These are phyloP conservation scores for Fusarium decemcellulare DNA, from an alignment of 2,329 filamentous ascomycete genomes.

Conservation along the genomic window DNA sequence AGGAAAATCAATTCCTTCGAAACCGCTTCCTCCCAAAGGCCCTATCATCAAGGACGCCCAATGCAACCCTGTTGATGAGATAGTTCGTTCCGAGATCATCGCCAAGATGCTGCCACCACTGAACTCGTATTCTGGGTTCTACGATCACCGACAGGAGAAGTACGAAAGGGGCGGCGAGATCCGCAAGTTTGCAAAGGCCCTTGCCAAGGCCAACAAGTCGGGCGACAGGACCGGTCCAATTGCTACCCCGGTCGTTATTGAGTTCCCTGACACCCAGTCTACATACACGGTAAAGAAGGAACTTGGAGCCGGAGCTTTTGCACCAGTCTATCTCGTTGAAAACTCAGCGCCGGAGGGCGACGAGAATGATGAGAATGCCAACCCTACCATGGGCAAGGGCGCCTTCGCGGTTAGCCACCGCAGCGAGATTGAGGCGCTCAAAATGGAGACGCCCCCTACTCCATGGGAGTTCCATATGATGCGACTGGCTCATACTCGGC, in stretches of 20 bases:
- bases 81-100: constrained; percentile 81
- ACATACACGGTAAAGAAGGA: constrained; percentile 87
- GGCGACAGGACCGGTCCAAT: constrained; percentile 74
- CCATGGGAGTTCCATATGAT: constrained; percentile 99
- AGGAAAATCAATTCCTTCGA: constrained; percentile 52
- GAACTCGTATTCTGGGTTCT: constrained; percentile 82
- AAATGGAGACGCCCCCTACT: constrained; percentile 91
- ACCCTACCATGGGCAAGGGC: constrained; percentile 72
- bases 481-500: constrained; percentile 81
- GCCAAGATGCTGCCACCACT: constrained; percentile 81
- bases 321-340: constrained; percentile 93
- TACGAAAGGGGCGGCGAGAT: constrained; percentile 82
- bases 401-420: constrained; percentile 71
- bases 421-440: constrained; percentile 83
- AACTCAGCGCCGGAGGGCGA: constrained; percentile 69
- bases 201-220: constrained; percentile 69
- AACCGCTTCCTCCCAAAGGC: constrained; percentile 67
- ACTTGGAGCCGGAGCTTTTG: constrained; percentile 93
- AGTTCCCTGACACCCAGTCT: constrained; percentile 75
- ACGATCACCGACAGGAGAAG: constrained; percentile 75
- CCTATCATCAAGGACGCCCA: constrained; percentile 86
- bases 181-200: constrained; percentile 82
- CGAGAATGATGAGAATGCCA: constrained; percentile 60
- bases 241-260: constrained; percentile 73
- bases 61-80: constrained; percentile 91